These are phyloP conservation scores for Triticum turgidum DNA, from an alignment of 176 grass and related monocot species.

Conservation along the genomic window DNA sequence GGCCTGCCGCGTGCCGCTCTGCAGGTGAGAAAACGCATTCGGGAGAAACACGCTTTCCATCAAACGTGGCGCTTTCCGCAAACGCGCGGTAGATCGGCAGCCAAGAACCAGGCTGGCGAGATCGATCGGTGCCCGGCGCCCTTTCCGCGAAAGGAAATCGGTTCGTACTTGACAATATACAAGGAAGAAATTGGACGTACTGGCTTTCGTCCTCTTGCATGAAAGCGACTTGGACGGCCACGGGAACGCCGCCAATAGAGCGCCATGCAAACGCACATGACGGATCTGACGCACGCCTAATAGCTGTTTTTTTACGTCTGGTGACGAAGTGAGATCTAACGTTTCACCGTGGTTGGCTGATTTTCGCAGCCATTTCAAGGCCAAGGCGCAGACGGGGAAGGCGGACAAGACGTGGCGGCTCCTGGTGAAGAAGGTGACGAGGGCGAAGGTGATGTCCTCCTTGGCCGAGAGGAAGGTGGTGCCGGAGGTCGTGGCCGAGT, in stretches of 20 bases:
- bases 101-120: constrained; percentile 34
- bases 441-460: constrained; percentile 46
- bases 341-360: not conserved
- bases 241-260: not conserved
- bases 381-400: constrained; percentile 46
- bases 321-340: not conserved
- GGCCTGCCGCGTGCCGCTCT: constrained; percentile 63
- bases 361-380: constrained; percentile 56
- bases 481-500: constrained; percentile 36
- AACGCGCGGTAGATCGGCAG: not conserved
- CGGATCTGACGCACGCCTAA: not conserved
- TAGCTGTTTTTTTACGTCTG: not conserved
- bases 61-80: not conserved
- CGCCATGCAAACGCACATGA: not conserved
- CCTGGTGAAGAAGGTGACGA: constrained; percentile 69
- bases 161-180: not conserved
- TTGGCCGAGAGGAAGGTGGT: constrained; percentile 42
- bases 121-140: constrained; percentile 24
- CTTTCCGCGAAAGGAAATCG: not conserved
- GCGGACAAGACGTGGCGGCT: constrained; percentile 71
- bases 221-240: constrained; percentile 32
- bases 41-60: not conserved
- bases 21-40: constrained; percentile 48
- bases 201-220: not conserved
- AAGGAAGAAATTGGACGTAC: not conserved